Percentiles rank a stretch among this genome's conserved stretches.
These are phyloP conservation scores for Dendrocalamus latiflorus DNA, from an alignment of 202 grass and related monocot genomes.

Conservation along the genomic window DNA sequence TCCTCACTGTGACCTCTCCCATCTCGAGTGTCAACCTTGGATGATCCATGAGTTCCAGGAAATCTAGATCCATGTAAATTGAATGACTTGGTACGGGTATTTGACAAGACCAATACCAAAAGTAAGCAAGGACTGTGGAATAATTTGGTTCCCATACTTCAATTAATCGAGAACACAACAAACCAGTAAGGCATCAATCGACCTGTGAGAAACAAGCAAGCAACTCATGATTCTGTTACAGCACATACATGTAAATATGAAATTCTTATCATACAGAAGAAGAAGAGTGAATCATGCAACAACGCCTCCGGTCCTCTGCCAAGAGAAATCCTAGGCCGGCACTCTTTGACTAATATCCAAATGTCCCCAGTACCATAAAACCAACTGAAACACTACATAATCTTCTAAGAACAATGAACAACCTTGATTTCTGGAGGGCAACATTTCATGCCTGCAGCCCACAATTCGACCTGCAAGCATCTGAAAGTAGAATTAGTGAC, in stretches of 20 bases:
- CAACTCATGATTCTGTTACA: neutral
- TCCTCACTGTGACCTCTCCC: too few relatives aligned
- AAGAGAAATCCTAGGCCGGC: neutral
- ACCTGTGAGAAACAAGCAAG: neutral
- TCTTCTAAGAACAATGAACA: neutral
- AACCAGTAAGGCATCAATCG: neutral
- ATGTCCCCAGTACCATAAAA: conserved; percentile 2
- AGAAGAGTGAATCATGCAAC: neutral
- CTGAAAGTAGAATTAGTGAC: neutral
- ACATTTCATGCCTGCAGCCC: neutral
- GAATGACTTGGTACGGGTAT: neutral
- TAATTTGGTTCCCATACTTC: neutral
- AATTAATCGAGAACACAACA: neutral
- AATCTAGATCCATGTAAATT: neutral
- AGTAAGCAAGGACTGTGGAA: neutral
- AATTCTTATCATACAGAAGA: conserved; percentile 14
- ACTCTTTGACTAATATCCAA: neutral
- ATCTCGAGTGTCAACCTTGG: too few relatives aligned
- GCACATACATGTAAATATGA: neutral
- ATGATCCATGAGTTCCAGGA: too few relatives aligned
- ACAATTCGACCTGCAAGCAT: neutral
- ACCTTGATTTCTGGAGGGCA: neutral
- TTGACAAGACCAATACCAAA: neutral
- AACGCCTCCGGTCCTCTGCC: neutral
- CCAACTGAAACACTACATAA: neutral